These are phyloP conservation scores for Apophysomyces variabilis DNA, from an alignment of 371 early-diverging fungal genomes.

Conservation along the genomic window DNA sequence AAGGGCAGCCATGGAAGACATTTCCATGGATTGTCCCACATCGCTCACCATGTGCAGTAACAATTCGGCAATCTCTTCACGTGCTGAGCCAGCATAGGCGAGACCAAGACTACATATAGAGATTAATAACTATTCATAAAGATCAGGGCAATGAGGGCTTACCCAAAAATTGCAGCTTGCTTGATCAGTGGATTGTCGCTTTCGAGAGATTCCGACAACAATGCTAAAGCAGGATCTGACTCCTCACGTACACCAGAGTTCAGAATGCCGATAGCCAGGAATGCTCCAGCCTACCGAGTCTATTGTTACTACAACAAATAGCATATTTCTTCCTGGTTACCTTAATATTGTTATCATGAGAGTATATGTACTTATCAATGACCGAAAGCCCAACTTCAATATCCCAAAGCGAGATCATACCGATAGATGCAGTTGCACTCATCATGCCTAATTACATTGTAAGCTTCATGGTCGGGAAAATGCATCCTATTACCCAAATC, in stretches of 20 bases:
- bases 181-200: constrained; percentile 53
- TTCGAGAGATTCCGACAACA: constrained; percentile 86
- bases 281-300: constrained; percentile 81
- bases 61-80: constrained; percentile 84
- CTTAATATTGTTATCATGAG: constrained; percentile 87
- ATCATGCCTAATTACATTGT: constrained; percentile 68
- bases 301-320: background rate
- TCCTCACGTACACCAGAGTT: constrained; percentile 90
- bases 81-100: constrained; percentile 93
- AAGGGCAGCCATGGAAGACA: constrained; percentile 88
- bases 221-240: constrained; percentile 92
- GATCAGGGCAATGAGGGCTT: constrained; percentile 21
- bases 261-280: constrained; percentile 93
- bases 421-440: constrained; percentile 94
- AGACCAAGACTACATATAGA: constrained; percentile 76
- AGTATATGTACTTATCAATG: constrained; percentile 94
- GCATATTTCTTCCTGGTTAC: constrained; percentile 25
- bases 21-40: constrained; percentile 84
- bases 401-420: constrained; percentile 93
- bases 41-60: constrained; percentile 88
- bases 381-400: constrained; percentile 87
- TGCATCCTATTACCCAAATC: constrained; percentile 66
- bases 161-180: constrained; percentile 76
- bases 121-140: background rate
- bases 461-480: background rate